Evolutionary conservation across 805 yeast genomes (phyloP).

Genomic region (Candida montana): DNA sequence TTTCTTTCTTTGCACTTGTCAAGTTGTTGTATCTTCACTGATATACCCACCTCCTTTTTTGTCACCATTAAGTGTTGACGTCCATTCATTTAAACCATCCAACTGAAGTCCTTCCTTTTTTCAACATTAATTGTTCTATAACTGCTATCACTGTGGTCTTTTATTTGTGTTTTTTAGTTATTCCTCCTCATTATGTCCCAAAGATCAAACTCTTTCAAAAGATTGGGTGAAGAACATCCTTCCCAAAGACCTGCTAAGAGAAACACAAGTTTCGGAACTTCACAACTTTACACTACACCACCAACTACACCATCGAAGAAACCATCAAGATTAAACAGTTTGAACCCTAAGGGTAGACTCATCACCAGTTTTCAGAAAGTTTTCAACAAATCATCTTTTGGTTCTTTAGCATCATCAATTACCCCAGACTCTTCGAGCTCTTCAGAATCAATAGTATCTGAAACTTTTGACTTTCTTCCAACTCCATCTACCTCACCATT

Average conservation of each 20-base stretch:
- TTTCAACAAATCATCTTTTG: slow-evolving; percentile 8
- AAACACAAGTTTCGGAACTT: slow-evolving; percentile 10
- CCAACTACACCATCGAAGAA: slow-evolving; percentile 16
- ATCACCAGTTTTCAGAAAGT: slow-evolving; percentile 22
- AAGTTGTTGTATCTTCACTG: neutral
- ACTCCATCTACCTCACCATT: slow-evolving; percentile 3
- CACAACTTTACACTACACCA: slow-evolving; percentile 12
- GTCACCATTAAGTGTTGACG: slow-evolving; percentile 30
- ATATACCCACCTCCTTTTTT: slow-evolving; percentile 1
- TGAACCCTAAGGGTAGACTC: slow-evolving; percentile 13
- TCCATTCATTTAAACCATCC: slow-evolving; percentile 22
- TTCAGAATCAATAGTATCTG: neutral
- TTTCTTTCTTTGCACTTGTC: neutral
- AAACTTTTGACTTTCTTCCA: neutral
- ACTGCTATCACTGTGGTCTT: neutral
- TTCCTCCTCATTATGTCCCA: slow-evolving; percentile 6
- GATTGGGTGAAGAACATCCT: slow-evolving; percentile 18
- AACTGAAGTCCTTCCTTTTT: slow-evolving; percentile 10
- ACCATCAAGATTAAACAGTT: slow-evolving; percentile 7
- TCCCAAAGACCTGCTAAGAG: slow-evolving; percentile 19
- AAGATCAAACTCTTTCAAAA: slow-evolving; percentile 16
- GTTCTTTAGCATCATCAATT: neutral
- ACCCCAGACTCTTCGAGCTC: slow-evolving; percentile 1
- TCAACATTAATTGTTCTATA: neutral
- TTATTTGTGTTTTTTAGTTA: neutral